A percentile compares a stretch with the other conserved stretches of the same genome.
Evolutionary conservation across 306 rosid genomes (phyloP).

Genomic region (Comarum palustre): DNA sequence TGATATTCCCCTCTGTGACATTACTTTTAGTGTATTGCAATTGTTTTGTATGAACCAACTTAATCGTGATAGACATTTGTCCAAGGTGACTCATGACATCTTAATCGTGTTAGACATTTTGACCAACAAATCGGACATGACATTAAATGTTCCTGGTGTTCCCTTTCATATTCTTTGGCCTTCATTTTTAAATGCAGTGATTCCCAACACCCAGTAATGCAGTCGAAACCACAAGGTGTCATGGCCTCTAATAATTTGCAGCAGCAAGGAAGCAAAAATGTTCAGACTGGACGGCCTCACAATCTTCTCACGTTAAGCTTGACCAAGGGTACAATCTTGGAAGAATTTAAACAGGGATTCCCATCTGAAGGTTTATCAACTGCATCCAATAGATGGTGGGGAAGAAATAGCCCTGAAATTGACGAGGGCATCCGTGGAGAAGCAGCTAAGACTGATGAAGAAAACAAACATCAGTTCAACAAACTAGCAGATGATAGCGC

Average conservation of each 20-base stretch:
- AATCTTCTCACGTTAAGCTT: constrained; percentile 29
- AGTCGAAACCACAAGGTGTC: constrained; percentile 48
- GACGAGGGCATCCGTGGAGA: constrained; percentile 13
- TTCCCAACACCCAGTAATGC: constrained; percentile 33
- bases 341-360: constrained; percentile 76
- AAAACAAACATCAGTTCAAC: constrained; percentile 29
- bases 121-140: background rate
- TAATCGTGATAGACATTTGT: background rate
- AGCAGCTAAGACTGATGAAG: constrained; percentile 21
- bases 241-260: constrained; percentile 33
- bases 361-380: constrained; percentile 68
- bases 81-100: background rate
- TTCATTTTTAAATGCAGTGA: constrained; percentile 35
- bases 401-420: constrained; percentile 40
- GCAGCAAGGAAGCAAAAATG: constrained; percentile 51
- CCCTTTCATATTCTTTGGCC: constrained; percentile 9
- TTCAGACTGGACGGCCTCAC: constrained; percentile 46
- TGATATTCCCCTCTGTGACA: background rate
- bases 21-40: background rate
- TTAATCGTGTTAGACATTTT: background rate
- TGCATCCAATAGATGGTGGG: constrained; percentile 85
- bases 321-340: constrained; percentile 49
- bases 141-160: background rate
- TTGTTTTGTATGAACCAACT: background rate
- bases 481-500: constrained; percentile 21